phyloP scores from a whole-genome alignment of 139 green algal species.

The Coelastrella sp. region DNA sequence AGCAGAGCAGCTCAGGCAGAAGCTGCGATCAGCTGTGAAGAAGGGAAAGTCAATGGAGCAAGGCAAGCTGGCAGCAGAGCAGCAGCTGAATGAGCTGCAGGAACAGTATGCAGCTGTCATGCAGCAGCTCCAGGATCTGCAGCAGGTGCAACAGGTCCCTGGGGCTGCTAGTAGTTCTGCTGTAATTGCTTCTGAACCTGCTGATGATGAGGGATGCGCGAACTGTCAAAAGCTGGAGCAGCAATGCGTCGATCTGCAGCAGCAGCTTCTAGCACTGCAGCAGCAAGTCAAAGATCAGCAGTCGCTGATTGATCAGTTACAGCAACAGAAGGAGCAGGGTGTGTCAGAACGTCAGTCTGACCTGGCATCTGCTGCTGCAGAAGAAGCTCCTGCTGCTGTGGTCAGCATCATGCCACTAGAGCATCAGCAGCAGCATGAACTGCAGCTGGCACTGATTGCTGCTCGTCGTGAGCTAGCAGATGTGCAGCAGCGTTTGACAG shows the following conservation, averaged over 20 bases:
- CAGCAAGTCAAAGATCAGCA: too few relatives aligned
- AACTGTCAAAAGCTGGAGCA: too few relatives aligned
- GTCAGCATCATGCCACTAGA: too few relatives aligned
- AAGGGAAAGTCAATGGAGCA: constrained; percentile 29
- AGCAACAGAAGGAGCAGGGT: too few relatives aligned
- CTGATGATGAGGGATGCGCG: neutral
- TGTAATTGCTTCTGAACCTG: neutral
- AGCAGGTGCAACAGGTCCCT: neutral
- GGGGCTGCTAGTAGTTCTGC: neutral
- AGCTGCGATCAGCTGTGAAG: constrained; percentile 12
- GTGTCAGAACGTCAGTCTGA: too few relatives aligned
- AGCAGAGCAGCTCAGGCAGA: constrained; percentile 12
- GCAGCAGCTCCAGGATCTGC: neutral
- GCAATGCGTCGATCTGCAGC: too few relatives aligned
- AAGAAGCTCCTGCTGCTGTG: neutral
- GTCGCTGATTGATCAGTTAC: too few relatives aligned
- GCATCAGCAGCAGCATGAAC: constrained; percentile 16
- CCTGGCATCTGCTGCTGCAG: neutral
- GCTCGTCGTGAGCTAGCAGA: neutral
- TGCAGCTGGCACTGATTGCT: neutral
- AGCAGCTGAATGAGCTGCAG: constrained; percentile 1
- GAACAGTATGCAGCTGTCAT: neutral
- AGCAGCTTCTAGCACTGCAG: too few relatives aligned
- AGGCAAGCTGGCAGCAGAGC: neutral
- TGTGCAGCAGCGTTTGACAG: constrained; percentile 3